Percentiles rank a stretch among this genome's conserved stretches.
phyloP scores from a whole-genome alignment of 352 stramenopile species.

The Peronospora farinosa region DNA sequence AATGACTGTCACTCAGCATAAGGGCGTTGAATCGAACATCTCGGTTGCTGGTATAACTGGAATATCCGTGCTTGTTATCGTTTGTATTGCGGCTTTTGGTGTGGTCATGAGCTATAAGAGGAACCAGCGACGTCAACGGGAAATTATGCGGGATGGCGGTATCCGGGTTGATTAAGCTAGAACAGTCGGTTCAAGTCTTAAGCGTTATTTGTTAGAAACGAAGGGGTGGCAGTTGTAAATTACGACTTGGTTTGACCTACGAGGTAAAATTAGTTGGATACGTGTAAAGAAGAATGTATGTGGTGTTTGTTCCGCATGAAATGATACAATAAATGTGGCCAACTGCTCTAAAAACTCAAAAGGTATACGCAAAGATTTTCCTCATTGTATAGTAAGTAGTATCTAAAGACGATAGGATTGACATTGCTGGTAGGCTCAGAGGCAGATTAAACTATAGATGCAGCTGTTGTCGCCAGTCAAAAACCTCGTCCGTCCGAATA shows the following conservation, averaged over 20 bases:
- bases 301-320: not conserved
- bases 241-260: no score
- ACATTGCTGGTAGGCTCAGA: no score
- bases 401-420: no score
- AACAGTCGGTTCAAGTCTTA: constrained; percentile 2
- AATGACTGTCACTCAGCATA: constrained; percentile 33
- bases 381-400: no score
- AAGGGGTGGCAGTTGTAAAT: no score
- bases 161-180: constrained; percentile 35
- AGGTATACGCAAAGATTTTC: no score
- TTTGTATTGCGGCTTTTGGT: constrained; percentile 41
- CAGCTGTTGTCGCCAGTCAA: no score
- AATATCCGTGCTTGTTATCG: constrained; percentile 49
- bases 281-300: no score
- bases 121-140: constrained; percentile 67
- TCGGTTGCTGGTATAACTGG: constrained; percentile 55
- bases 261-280: no score
- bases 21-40: constrained; percentile 23
- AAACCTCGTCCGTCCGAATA: no score
- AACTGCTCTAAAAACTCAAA: not conserved
- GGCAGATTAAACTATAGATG: no score
- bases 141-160: constrained; percentile 68
- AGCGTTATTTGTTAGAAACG: no score
- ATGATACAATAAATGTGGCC: constrained; percentile 3
- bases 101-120: constrained; percentile 69